phyloP scores from a whole-genome alignment of 345 rosid genomes.

The Toxicodendron radicans region DNA sequence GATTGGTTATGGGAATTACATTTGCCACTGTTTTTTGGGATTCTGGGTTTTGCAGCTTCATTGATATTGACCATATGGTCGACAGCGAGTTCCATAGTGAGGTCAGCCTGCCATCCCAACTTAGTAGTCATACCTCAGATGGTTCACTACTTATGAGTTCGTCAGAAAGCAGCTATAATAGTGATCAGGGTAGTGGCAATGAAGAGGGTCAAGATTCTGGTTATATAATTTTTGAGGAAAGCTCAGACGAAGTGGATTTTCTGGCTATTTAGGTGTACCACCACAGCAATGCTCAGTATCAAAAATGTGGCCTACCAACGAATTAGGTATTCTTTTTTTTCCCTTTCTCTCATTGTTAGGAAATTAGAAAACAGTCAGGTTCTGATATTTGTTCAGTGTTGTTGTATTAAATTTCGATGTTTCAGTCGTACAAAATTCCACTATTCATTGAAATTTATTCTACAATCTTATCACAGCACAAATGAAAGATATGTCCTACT shows the following conservation, averaged over 20 bases:
- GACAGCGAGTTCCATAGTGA: slow-evolving; percentile 57
- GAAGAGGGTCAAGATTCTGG: slow-evolving; percentile 60
- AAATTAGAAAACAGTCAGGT: not conserved
- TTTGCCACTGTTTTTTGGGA: slow-evolving; percentile 9
- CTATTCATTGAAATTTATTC: not conserved
- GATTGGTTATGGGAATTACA: slow-evolving; percentile 11
- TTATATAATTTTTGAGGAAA: slow-evolving; percentile 48
- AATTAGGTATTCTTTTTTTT: slow-evolving; percentile 26
- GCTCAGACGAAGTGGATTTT: slow-evolving; percentile 68
- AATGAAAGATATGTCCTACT: not conserved
- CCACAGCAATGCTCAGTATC: slow-evolving; percentile 12
- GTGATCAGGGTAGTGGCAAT: slow-evolving; percentile 67
- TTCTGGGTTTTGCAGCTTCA: slow-evolving; percentile 53
- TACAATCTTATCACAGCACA: not conserved
- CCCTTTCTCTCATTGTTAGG: not conserved
- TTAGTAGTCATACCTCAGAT: slow-evolving; percentile 43
- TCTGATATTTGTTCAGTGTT: not conserved
- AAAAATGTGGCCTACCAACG: slow-evolving; percentile 4
- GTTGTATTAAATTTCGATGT: not conserved
- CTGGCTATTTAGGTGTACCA: slow-evolving; percentile 35
- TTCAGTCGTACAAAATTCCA: not conserved
- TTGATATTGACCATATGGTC: slow-evolving; percentile 54
- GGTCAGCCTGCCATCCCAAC: slow-evolving; percentile 41
- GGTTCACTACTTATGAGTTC: slow-evolving; percentile 48
- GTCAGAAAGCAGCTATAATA: slow-evolving; percentile 64